Base-by-base conservation (phyloP, 352 stramenopile species). In the Phytophthora cajani region DNA sequence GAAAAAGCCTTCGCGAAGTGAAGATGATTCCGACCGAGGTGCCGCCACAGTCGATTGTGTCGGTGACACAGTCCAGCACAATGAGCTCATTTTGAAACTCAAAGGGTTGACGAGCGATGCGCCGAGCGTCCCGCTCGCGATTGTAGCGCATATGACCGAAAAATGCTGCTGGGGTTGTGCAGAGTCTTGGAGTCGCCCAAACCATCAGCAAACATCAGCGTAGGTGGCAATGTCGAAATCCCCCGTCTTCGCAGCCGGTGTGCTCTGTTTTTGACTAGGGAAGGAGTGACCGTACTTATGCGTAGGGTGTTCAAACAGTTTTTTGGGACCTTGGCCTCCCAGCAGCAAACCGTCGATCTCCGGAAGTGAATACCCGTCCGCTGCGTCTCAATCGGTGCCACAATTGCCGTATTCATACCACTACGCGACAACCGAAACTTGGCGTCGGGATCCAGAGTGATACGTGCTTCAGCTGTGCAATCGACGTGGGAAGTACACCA, bases 51-150 rank as follows among this genome's bases (percentile, higher is more conserved):
- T 58, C 21, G 12, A 52, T 9, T 33, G 17, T 58, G 9, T 65
- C 49, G 5, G 32, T 52, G 17, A 65, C 58, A 5, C 32, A 65
- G 25, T 32, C 33, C 6, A 65, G n/a, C 10, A 58, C 59, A 1
- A 58, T 32, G 9, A 65, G 5, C 32, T 65, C 49, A 14, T 58
- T 52, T 25, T 65, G 59, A 19, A 52, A 58, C 33, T 17, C 40
- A 49, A 46, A 55, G 8, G 40, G 25, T 14, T 62, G 56, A 1
- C 32, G 23, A 54, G 38, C 19, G n/a, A 62, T 62, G 40, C 56
- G 12, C 17, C 21, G 5, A 14, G 19, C 21, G 25, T 21, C 50
- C 54, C 27, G 1, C 50, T 12, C 44, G 23, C 17, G 17, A 17
- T 44, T 62, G 40, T 54, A 62, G 2, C 23, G 10, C 38, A 55